Conservation (phyloP, 202 grass and related monocot genomes). For the Hordeum pubiflorum region DNA sequence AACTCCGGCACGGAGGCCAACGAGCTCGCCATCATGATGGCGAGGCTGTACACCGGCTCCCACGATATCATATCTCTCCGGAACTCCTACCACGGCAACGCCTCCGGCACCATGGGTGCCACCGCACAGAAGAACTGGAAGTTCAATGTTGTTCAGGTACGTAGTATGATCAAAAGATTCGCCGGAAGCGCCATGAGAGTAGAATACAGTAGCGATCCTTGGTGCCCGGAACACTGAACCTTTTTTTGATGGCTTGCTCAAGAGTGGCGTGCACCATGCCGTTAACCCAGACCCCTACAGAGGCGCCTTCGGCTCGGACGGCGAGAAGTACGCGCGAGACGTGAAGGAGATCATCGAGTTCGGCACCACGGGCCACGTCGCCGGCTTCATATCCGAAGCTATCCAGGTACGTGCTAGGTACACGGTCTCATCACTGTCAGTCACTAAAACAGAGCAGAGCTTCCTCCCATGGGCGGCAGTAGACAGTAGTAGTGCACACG, state of each 20-base stretch:
- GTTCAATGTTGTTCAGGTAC: slow-evolving; percentile 75
- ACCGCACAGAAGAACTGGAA: slow-evolving; percentile 94
- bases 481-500: neutral
- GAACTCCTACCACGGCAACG: slow-evolving; percentile 90
- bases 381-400: slow-evolving; percentile 78
- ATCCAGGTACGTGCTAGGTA: slow-evolving; percentile 28
- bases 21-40: slow-evolving; percentile 88
- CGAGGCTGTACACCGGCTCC: slow-evolving; percentile 64
- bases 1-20: slow-evolving; percentile 93
- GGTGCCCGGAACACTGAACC: neutral
- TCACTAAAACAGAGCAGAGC: neutral
- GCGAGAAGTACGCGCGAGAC: slow-evolving; percentile 69
- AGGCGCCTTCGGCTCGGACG: slow-evolving; percentile 59
- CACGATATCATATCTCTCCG: slow-evolving; percentile 87
- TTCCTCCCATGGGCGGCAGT: neutral
- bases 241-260: neutral
- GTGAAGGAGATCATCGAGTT: slow-evolving; percentile 86
- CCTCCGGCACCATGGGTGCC: slow-evolving; percentile 71
- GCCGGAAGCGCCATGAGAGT: neutral
- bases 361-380: slow-evolving; percentile 69
- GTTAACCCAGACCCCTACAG: slow-evolving; percentile 80
- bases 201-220: neutral
- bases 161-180: neutral
- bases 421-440: neutral
- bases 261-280: slow-evolving; percentile 84